Evolutionary conservation across 768 basidiomycete species (phyloP), one percentile per base, ranked within the genome.

Genomic region (Collybia nuda): DNA sequence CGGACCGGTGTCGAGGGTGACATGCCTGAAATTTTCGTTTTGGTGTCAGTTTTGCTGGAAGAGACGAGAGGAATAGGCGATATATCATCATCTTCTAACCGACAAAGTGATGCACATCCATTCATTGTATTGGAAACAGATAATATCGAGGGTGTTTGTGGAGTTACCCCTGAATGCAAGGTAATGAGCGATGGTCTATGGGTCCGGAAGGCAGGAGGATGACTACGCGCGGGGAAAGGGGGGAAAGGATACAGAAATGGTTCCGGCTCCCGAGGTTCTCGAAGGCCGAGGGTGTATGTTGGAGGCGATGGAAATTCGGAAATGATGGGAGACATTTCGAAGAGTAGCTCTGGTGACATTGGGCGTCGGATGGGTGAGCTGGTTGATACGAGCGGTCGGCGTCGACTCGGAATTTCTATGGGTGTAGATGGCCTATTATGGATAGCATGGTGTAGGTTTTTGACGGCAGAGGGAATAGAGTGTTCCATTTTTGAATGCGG

Each of bases 241-340:
- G 75, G 74, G 37, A 74, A 70, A 32, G 58, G 56, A 57, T 77
- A 77, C 57, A 76, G 59, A 57, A 75, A 77, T 26, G 64, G 70
- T 48, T 73, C 72, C 40, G 54, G 46, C 19, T 62, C 56, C 39
- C 57, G 53, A 43, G 60, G 43, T 24, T 55, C 57, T 38, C 64
- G 53, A 24, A 48, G 56, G 37, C 60, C 51, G 32, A 56, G 47
- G 29, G 59, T 56, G 51, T 52, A 55, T 57, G 56, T 44, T 51
- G 51, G 19, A 52, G 50, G 19, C 45, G 59, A 50, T 23, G 64
- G 53, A 44, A 62, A 60, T 22, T 62, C 58, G n/a, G 69, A 60
- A 14, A 67, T 65, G 18, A 68, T 54, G 23, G 78, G 77, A 18
- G 79, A 80, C 78, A 80, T 79, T 42, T 78, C 76, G 55, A 79